A percentile compares a stretch with the other conserved stretches of the same genome.
Evolutionary conservation across 768 basidiomycete species (phyloP).

Genomic region (Dioszegia crocea): DNA sequence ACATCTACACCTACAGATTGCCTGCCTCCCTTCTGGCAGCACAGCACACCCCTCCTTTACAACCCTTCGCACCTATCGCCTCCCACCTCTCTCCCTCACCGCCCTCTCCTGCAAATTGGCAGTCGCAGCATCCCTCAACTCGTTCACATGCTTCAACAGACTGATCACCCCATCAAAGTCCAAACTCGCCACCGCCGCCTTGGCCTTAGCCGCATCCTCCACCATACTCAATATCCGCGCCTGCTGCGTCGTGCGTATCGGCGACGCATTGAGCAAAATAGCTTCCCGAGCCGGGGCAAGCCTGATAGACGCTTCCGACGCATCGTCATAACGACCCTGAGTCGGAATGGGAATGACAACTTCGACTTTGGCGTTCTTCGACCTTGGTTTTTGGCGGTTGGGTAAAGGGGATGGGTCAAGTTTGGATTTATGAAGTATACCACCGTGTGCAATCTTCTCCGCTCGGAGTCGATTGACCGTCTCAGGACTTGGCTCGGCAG

Average conservation of each 20-base stretch:
- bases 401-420: not conserved
- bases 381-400: not conserved
- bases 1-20: no score
- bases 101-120: slow-evolving; percentile 13
- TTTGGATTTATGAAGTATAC: not conserved
- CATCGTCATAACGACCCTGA: slow-evolving; percentile 31
- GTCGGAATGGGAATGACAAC: not conserved
- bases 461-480: slow-evolving; percentile 17
- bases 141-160: slow-evolving; percentile 27
- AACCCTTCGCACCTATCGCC: not conserved
- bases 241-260: slow-evolving; percentile 20
- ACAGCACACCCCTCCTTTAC: not conserved
- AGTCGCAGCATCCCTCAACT: slow-evolving; percentile 29
- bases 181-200: slow-evolving; percentile 24
- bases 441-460: slow-evolving; percentile 20
- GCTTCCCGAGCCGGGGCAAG: not conserved
- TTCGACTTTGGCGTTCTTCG: not conserved
- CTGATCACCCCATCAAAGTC: slow-evolving; percentile 29
- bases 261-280: slow-evolving; percentile 4
- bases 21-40: no score
- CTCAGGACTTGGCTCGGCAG: slow-evolving; percentile 28
- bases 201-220: slow-evolving; percentile 26
- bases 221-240: slow-evolving; percentile 25
- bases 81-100: not conserved
- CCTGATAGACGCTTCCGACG: slow-evolving; percentile 11